Evolutionary conservation across 106 monocot species (phyloP), one percentile per base, ranked within the genome.

Genomic region (Gastrodia elata): DNA sequence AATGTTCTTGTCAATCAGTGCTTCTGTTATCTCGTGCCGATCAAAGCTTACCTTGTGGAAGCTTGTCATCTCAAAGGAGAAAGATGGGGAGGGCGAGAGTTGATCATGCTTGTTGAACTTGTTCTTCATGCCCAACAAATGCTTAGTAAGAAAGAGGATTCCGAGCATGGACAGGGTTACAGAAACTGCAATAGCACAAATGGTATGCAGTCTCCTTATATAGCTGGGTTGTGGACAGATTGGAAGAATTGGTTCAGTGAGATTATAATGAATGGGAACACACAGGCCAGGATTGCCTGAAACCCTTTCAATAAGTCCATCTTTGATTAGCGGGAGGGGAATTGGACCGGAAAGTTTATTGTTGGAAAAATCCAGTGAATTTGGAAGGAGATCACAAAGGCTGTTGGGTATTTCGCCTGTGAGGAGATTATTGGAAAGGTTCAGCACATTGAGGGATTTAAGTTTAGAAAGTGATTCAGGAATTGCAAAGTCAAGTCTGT

Each of bases 11-110:
- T 93, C 93, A 22, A 87, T 86, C 76, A 97, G 34, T 6, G 93
- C 82, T 73, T 97, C 86, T n/a, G 88, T 64, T 65, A 97, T 97
- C 86, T 97, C 97, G 41, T 86, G 86, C 81, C 87, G 90, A 32
- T 91, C 90, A 68, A 97, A 93, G 68, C 76, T 93, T 25, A 97
- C 68, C 80, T 87, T 97, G 82, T 97, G 93, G 80, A 97, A 97
- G 76, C 72, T 97, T 3, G 88, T 92, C 22, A 97, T 74, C 39
- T 97, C 93, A 22, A 90, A 93, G 43, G 88, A 90, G 26, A 77
- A 91, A 6, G 85, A 82, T 9, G 83, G 55, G 1, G 85, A 75
- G 6, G 84, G 64, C 6, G 81, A 84, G 5, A 80, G 36, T 30
- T 84, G 84, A n/a, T 91, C 94, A 13, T 78, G 87, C 8, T 91